Percentiles rank a stretch among this genome's conserved stretches.
Evolutionary conservation across 768 basidiomycete genomes (phyloP).

Genomic region (Psilocybe subaeruginosa): DNA sequence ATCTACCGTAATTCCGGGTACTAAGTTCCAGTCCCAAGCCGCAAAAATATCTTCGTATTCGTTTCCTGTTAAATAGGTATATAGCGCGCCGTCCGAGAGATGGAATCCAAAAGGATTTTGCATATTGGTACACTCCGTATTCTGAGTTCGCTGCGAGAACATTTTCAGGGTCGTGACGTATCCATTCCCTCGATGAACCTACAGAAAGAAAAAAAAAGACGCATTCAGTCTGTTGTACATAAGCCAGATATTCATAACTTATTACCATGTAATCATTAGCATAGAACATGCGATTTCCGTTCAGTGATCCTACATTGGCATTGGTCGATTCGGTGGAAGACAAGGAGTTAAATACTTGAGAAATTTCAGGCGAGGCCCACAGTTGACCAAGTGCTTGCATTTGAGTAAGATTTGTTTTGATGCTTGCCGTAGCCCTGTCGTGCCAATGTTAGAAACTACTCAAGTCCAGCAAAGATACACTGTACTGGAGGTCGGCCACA

Average conservation of each 20-base stretch:
- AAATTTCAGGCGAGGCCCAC: conserved; percentile 47
- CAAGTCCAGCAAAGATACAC: conserved; percentile 10
- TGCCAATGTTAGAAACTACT: too few relatives aligned
- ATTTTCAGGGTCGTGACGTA: conserved; percentile 64
- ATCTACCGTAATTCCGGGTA: conserved; percentile 70
- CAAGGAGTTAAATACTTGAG: conserved; percentile 37
- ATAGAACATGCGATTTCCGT: conserved; percentile 64
- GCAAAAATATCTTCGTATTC: conserved; percentile 74
- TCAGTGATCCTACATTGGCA: conserved; percentile 56
- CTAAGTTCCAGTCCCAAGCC: conserved; percentile 76
- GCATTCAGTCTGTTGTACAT: neutral
- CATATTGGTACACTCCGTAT: conserved; percentile 62
- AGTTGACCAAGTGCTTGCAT: conserved; percentile 48
- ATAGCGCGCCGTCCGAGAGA: conserved; percentile 61
- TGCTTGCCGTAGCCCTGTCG: conserved; percentile 54
- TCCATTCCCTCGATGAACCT: conserved; percentile 62
- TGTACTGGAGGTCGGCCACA: conserved; percentile 43
- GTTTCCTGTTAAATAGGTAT: conserved; percentile 62
- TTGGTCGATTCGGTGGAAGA: conserved; percentile 32
- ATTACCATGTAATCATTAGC: conserved; percentile 69
- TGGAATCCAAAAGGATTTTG: conserved; percentile 74
- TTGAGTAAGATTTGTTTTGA: conserved; percentile 56
- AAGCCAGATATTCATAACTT: conserved; percentile 4
- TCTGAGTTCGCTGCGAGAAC: conserved; percentile 57
- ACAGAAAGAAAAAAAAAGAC: conserved; percentile 18